Percentiles rank a stretch among this genome's conserved stretches.
These are phyloP conservation scores for Marasmius tenuissimus DNA, from an alignment of 1,284 basidiomycete genomes.

Conservation along the genomic window DNA sequence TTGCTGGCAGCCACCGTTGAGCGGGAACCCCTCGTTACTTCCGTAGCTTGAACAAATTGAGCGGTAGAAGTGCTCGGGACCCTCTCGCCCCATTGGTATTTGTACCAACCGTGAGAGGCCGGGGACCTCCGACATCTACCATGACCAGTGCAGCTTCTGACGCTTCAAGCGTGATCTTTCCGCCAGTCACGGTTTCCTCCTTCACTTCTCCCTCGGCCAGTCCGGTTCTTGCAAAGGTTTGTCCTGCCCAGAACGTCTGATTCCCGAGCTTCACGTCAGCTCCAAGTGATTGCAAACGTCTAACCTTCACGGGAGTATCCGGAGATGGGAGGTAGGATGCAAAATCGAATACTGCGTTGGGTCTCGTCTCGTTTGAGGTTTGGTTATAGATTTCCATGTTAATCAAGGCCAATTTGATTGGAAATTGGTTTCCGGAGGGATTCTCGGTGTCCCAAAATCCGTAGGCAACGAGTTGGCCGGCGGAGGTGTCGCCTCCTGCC, in stretches of 20 bases:
- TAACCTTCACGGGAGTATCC: slow-evolving; percentile 29
- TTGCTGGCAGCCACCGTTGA: too few species aligned
- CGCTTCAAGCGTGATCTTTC: slow-evolving; percentile 35
- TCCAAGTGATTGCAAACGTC: slow-evolving; percentile 43
- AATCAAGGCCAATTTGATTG: slow-evolving; percentile 44
- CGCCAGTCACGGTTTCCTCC: slow-evolving; percentile 36
- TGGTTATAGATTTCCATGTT: slow-evolving; percentile 50
- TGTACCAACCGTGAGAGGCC: neutral
- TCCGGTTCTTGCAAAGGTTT: slow-evolving; percentile 39
- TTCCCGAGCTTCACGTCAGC: slow-evolving; percentile 43
- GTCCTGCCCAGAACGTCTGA: slow-evolving; percentile 48
- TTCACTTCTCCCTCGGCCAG: slow-evolving; percentile 33
- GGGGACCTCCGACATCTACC: slow-evolving; percentile 2
- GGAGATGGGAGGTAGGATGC: slow-evolving; percentile 32
- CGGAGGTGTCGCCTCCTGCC: slow-evolving; percentile 42
- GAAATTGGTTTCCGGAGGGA: slow-evolving; percentile 27
- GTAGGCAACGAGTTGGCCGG: slow-evolving; percentile 48
- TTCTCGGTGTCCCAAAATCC: slow-evolving; percentile 43
- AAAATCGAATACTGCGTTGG: slow-evolving; percentile 41
- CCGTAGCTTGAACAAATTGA: too few species aligned
- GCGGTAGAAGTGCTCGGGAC: too few species aligned
- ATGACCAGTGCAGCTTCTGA: slow-evolving; percentile 44
- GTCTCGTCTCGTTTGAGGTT: slow-evolving; percentile 37
- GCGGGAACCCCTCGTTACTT: too few species aligned
- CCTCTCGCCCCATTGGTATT: neutral